Evolutionary conservation across 305 asterid species (phyloP), one percentile per base, ranked within the genome.

Genomic region (Andrographis paniculata): DNA sequence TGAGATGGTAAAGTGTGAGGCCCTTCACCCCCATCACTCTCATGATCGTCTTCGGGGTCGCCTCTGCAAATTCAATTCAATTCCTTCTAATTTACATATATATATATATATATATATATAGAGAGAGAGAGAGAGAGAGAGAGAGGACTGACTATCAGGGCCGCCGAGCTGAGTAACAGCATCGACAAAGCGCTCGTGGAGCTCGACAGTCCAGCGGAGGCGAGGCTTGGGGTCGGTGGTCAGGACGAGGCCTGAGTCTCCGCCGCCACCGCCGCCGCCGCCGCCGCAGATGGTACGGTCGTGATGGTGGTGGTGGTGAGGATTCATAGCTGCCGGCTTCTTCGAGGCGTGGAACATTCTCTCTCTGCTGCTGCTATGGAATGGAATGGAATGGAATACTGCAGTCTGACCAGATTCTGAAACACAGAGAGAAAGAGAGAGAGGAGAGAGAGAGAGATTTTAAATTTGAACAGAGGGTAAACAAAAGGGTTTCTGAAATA

Each of bases 121-220:
- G 11, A 2, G 11, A 33, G 13, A 5, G 11, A 33, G 13, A 5
- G 8, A 10, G 12, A 33, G 14, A 33, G 13, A 7, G 8, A 7
- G 11, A n/a, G 38, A 7, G 21, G 24, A 49, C 67, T 28, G 58
- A 91, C 98, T 86, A 56, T 91, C 96, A 1, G 98, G 95, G 52
- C 98, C 98, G 8, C 98, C 98, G 45, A 91, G 95, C 73, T 91
- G 98, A 14, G 95, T 75, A 31, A 91, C 99, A 38, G 99, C 96
- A 17, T 91, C 99, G 17, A 86, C 96, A 33, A 91, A 91, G 58
- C 99, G 99, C 49, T 91, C 94, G 17, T 91, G 99, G 40, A 91
- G 96, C 54, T 91, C 99, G 42, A 77, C 96, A 0, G 99, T 91
- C 99, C 99, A 91, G 1, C 99, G 73, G 65, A 91, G 99, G 0